Conservation (phyloP, 2,329 filamentous ascomycete genomes). For the Penicillium palitans region DNA sequence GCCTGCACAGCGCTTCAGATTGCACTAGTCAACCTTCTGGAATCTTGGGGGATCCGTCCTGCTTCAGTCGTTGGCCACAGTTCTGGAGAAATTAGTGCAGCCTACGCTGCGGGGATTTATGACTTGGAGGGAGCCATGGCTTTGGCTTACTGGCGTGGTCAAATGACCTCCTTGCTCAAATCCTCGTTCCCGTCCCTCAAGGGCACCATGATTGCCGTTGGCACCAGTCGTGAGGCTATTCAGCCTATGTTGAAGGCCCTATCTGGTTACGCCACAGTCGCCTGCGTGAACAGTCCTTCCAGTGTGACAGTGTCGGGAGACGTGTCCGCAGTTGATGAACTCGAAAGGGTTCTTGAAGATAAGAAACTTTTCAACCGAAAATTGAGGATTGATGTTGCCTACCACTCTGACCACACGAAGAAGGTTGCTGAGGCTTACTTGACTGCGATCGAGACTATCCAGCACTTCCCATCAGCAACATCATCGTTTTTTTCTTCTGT, state of each 20-base stretch:
- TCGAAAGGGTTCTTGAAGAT: slow-evolving; percentile 15
- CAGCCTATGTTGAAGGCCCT: slow-evolving; percentile 19
- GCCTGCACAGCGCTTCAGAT: slow-evolving; percentile 25
- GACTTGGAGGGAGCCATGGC: slow-evolving; percentile 22
- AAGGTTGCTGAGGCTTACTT: slow-evolving; percentile 24
- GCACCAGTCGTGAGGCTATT: slow-evolving; percentile 19
- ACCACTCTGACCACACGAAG: slow-evolving; percentile 27
- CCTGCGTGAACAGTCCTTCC: slow-evolving; percentile 26
- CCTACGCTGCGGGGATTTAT: slow-evolving; percentile 24
- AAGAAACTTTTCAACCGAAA: slow-evolving; percentile 28
- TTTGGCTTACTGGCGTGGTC: slow-evolving; percentile 24
- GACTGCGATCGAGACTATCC: slow-evolving; percentile 18
- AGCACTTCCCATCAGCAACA: slow-evolving; percentile 13
- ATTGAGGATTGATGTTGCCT: slow-evolving; percentile 34
- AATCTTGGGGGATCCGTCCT: slow-evolving; percentile 21
- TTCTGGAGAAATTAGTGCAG: slow-evolving; percentile 27
- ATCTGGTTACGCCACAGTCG: slow-evolving; percentile 20
- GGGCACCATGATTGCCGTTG: slow-evolving; percentile 35
- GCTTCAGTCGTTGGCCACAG: slow-evolving; percentile 24
- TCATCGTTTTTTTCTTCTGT: slow-evolving; percentile 26
- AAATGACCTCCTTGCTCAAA: slow-evolving; percentile 23
- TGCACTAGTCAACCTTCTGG: slow-evolving; percentile 21
- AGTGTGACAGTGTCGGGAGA: slow-evolving; percentile 27
- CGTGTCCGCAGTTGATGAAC: slow-evolving; percentile 18
- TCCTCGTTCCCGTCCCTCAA: slow-evolving; percentile 22